These are phyloP conservation scores for Limnanthes douglasii DNA, from an alignment of 345 rosid genomes.

Conservation along the genomic window DNA sequence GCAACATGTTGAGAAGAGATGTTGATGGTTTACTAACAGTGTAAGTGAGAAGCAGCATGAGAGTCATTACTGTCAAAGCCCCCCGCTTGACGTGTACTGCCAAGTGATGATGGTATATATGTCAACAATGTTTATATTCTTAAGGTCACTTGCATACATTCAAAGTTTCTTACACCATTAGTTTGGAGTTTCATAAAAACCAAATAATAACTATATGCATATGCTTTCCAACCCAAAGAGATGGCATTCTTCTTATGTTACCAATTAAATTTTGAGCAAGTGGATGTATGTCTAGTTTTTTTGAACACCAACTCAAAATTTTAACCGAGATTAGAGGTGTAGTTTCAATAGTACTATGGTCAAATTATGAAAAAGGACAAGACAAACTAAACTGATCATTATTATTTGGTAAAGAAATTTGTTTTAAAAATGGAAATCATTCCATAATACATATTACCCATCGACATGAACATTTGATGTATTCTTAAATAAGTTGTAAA, in stretches of 20 bases:
- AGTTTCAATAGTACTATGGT: slow-evolving; percentile 85
- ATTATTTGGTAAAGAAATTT: too few species aligned
- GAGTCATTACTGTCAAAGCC: slow-evolving; percentile 63
- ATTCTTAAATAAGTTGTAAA: slow-evolving; percentile 88
- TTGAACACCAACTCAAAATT: slow-evolving; percentile 61
- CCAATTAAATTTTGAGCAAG: slow-evolving; percentile 62
- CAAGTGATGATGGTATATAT: slow-evolving; percentile 76
- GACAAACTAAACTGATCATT: background rate
- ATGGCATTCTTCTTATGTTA: slow-evolving; percentile 60
- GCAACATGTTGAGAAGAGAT: slow-evolving; percentile 65
- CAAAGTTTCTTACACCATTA: background rate
- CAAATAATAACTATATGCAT: too few species aligned
- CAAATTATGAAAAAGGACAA: slow-evolving; percentile 30
- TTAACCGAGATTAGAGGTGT: slow-evolving; percentile 38
- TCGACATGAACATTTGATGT: slow-evolving; percentile 78
- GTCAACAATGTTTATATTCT: slow-evolving; percentile 75
- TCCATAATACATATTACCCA: slow-evolving; percentile 1
- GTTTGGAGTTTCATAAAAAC: background rate
- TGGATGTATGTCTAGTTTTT: slow-evolving; percentile 78
- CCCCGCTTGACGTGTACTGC: slow-evolving; percentile 82
- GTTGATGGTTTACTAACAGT: slow-evolving; percentile 61
- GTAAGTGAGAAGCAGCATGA: slow-evolving; percentile 69
- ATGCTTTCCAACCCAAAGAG: slow-evolving; percentile 65
- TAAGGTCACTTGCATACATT: slow-evolving; percentile 43
- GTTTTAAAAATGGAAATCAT: too few species aligned